Evolutionary conservation across 192 early-diverging fungal species (phyloP).

Genomic region (Coemansia sp.): DNA sequence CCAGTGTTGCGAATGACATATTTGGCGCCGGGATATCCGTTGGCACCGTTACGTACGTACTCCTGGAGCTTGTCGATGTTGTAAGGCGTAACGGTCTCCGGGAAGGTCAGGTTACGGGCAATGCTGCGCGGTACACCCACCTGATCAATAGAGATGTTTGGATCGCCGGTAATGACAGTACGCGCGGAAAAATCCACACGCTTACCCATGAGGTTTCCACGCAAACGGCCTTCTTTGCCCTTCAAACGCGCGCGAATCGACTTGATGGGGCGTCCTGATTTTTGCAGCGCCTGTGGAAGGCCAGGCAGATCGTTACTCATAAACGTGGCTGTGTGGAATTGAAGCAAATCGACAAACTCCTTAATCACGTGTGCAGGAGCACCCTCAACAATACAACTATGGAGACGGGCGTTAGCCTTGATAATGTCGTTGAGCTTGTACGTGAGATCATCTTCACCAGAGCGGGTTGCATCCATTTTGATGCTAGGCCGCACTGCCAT

Average conservation of each 20-base stretch:
- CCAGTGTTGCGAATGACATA: conserved; percentile 95
- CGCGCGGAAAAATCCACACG: conserved; percentile 99
- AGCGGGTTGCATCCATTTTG: conserved; percentile 83
- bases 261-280: conserved; percentile 92
- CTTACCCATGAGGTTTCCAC: conserved; percentile 99
- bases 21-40: conserved; percentile 94
- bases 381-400: conserved; percentile 79
- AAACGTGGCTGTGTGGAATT: conserved; percentile 94
- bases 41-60: conserved; percentile 87
- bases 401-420: conserved; percentile 86
- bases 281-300: conserved; percentile 86
- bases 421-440: conserved; percentile 91
- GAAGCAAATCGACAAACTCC: conserved; percentile 85
- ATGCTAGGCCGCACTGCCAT: conserved; percentile 96
- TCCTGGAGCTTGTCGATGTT: conserved; percentile 89
- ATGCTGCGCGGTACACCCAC: conserved; percentile 98
- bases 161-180: conserved; percentile 99
- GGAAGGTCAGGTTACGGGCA: conserved; percentile 95
- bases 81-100: conserved; percentile 95
- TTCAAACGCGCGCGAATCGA: conserved; percentile 95
- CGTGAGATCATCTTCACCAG: conserved; percentile 96
- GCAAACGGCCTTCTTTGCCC: conserved; percentile 98
- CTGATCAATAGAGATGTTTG: conserved; percentile 96
- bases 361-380: conserved; percentile 83
- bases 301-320: conserved; percentile 98